A percentile compares a stretch with the other conserved stretches of the same genome.
These are phyloP conservation scores for Colletotrichum chlorophyti DNA, from an alignment of 2,329 filamentous ascomycete genomes.

Conservation along the genomic window DNA sequence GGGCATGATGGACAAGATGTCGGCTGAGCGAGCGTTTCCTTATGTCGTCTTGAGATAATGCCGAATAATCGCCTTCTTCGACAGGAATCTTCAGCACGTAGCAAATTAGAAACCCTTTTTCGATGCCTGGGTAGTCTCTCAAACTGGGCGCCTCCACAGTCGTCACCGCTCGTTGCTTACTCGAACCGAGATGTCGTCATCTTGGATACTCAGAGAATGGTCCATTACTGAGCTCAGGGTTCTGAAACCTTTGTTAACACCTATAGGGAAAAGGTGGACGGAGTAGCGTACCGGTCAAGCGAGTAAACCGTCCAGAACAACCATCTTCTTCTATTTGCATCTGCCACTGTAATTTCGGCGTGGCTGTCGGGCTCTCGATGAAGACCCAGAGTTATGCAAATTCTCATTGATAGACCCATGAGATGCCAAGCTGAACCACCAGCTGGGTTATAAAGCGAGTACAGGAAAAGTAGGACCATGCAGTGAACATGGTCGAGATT, in stretches of 20 bases:
- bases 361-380: constrained; percentile 3
- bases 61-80: background rate
- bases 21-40: background rate
- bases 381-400: constrained; percentile 7
- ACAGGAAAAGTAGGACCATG: constrained; percentile 15
- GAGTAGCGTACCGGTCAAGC: constrained; percentile 10
- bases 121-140: too few relatives aligned
- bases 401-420: constrained; percentile 2
- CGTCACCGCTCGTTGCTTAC: too few relatives aligned
- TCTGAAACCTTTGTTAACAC: background rate
- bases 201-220: constrained; percentile 15
- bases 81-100: background rate
- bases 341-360: background rate
- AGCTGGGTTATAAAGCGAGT: constrained; percentile 10
- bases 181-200: constrained; percentile 20
- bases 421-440: constrained; percentile 22
- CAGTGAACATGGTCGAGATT: constrained; percentile 6
- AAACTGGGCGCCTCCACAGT: too few relatives aligned
- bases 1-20: constrained; percentile 7
- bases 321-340: constrained; percentile 4
- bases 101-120: too few relatives aligned
- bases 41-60: background rate
- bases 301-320: constrained; percentile 24
- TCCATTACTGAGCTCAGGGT: constrained; percentile 20
- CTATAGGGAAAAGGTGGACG: background rate